phyloP scores from a whole-genome alignment of 2,329 filamentous ascomycete genomes.

The Fusarium redolens region DNA sequence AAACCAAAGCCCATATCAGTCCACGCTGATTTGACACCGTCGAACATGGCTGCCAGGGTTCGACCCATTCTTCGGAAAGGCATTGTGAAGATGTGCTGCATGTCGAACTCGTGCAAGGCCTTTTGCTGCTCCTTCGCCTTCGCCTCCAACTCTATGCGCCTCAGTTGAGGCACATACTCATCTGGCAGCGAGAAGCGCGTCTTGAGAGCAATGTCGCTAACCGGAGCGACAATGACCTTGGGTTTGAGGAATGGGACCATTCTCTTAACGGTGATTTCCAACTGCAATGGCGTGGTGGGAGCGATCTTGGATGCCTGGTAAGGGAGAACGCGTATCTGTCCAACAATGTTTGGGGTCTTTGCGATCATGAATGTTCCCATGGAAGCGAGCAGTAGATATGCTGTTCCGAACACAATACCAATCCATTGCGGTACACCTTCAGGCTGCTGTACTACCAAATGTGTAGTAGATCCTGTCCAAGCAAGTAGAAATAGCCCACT shows the following conservation, averaged over 20 bases:
- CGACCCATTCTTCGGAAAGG: conserved; percentile 65
- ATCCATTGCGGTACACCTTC: conserved; percentile 67
- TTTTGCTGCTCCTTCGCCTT: conserved; percentile 54
- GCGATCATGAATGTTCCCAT: conserved; percentile 71
- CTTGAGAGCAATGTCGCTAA: conserved; percentile 51
- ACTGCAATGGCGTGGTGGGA: conserved; percentile 50
- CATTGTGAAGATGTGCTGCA: conserved; percentile 66
- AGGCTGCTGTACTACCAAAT: conserved; percentile 52
- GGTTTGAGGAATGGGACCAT: conserved; percentile 60
- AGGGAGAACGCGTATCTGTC: conserved; percentile 66
- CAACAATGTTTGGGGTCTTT: conserved; percentile 68
- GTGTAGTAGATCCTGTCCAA: conserved; percentile 52
- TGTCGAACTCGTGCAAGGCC: conserved; percentile 61
- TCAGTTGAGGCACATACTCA: conserved; percentile 52
- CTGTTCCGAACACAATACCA: conserved; percentile 65
- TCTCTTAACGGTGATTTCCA: conserved; percentile 65
- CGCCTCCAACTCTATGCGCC: conserved; percentile 46
- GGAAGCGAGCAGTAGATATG: conserved; percentile 69
- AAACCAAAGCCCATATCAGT: conserved; percentile 67
- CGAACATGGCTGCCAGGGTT: conserved; percentile 56
- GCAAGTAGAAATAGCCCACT: conserved; percentile 58
- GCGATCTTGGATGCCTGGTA: conserved; percentile 36
- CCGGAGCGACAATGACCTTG: conserved; percentile 54
- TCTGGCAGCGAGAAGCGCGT: conserved; percentile 54
- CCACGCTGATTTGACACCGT: conserved; percentile 61